phyloP scores from a whole-genome alignment of 371 early-diverging fungal genomes.

The Mortierella sp. region DNA sequence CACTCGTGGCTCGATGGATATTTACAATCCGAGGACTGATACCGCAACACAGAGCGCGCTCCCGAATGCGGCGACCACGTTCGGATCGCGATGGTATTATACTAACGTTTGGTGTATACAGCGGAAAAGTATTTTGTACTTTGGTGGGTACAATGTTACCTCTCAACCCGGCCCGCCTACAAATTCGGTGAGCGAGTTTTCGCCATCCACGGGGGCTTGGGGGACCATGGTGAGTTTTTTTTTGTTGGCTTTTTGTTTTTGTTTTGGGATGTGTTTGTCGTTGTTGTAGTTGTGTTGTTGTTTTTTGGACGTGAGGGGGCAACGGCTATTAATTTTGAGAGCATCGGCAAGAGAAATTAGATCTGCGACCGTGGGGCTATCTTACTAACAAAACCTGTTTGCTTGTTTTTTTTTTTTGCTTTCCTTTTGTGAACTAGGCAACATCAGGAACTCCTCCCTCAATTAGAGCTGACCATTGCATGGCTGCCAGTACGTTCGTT shows the following conservation, averaged over 20 bases:
- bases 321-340: too few species aligned
- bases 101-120: slow-evolving; percentile 20
- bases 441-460: slow-evolving; percentile 28
- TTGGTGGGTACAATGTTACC: slow-evolving; percentile 29
- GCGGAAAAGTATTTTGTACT: slow-evolving; percentile 32
- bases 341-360: too few species aligned
- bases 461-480: slow-evolving; percentile 42
- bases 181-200: slow-evolving; percentile 27
- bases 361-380: too few species aligned
- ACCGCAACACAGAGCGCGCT: background rate
- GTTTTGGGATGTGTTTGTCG: background rate
- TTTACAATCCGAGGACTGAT: background rate
- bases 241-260: background rate
- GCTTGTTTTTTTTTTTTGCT: background rate
- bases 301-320: too few species aligned
- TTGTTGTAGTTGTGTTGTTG: too few species aligned
- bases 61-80: background rate
- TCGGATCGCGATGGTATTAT: slow-evolving; percentile 32
- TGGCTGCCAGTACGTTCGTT: slow-evolving; percentile 33
- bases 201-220: slow-evolving; percentile 19
- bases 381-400: background rate
- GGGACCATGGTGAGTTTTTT: slow-evolving; percentile 26
- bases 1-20: background rate
- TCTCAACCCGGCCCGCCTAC: background rate
- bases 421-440: background rate